Evolutionary conservation across 2,329 filamentous ascomycete species (phyloP).

Genomic region (Colletotrichum abscissum): DNA sequence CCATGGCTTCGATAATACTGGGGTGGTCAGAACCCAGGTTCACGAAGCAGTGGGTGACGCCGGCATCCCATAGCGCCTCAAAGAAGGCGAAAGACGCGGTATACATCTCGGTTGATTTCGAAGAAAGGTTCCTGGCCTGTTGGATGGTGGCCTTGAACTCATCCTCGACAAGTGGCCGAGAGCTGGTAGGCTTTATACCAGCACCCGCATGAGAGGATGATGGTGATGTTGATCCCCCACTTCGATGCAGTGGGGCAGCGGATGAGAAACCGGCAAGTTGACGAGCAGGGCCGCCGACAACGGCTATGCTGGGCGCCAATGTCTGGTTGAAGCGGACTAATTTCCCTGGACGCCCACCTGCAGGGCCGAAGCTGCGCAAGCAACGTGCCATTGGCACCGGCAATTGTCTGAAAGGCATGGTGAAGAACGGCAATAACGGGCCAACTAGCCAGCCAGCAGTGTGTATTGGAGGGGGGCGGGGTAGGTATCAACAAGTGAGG

Average conservation of each 20-base stretch:
- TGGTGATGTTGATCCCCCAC: conserved; percentile 23
- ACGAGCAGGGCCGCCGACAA: conserved; percentile 20
- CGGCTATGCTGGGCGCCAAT: conserved; percentile 10
- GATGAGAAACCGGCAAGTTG: conserved; percentile 30
- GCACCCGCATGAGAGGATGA: conserved; percentile 10
- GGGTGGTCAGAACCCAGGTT: conserved; percentile 75
- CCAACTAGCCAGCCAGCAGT: neutral
- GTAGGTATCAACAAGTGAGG: conserved; percentile 5
- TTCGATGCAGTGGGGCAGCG: conserved; percentile 16
- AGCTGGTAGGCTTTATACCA: conserved; percentile 16
- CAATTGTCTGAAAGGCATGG: conserved; percentile 30
- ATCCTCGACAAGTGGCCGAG: conserved; percentile 15
- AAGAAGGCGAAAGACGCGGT: conserved; percentile 87
- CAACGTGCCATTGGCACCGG: conserved; percentile 25
- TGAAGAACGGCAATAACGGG: conserved; percentile 2
- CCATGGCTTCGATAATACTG: conserved; percentile 78
- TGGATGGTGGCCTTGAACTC: conserved; percentile 23
- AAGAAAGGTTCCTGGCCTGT: conserved; percentile 26
- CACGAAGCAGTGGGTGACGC: conserved; percentile 69
- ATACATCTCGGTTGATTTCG: conserved; percentile 59
- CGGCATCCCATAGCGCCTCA: conserved; percentile 80
- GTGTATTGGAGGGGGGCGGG: neutral
- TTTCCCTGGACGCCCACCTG: conserved; percentile 10
- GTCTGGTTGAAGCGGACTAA: conserved; percentile 20
- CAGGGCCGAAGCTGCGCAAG: conserved; percentile 13